Base-by-base conservation (phyloP, 768 basidiomycete genomes). In the Mycena amicta region DNA sequence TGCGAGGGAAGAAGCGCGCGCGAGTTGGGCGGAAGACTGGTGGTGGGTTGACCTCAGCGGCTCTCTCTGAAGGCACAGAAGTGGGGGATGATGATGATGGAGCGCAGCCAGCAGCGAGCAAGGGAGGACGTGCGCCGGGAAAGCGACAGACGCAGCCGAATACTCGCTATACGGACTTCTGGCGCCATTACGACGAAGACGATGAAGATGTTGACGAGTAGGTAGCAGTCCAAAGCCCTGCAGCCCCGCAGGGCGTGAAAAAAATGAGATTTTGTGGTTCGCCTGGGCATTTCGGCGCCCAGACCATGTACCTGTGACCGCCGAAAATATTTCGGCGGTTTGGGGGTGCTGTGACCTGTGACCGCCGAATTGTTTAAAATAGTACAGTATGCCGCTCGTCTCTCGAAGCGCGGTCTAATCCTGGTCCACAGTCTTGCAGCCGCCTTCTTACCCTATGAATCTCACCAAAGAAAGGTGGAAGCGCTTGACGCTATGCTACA, bases 351-450 rank as follows among this genome's bases (percentile, higher is more conserved):
- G 51, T 52, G 51, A 52, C 51, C 23, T 31, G 51, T 52, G 51
- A 52, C 51, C 29, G 51, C 51, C 25, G 51, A 52, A 52, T 29
- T 52, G 51, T 2, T 2, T 31, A 20, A 52, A 52, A 28, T 52
- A 29, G 2, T 52, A 52, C 51, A 52, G 51, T 52, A 52, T n/a
- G n/a, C n/a, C n/a, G n/a, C n/a, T n/a, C n/a, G n/a, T n/a, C n/a
- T n/a, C n/a, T n/a, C n/a, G n/a, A n/a, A n/a, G n/a, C n/a, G n/a
- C n/a, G n/a, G n/a, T n/a, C n/a, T n/a, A n/a, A n/a, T n/a, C n/a
- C n/a, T n/a, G n/a, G n/a, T n/a, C n/a, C n/a, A n/a, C n/a, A n/a
- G n/a, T n/a, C n/a, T n/a, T n/a, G n/a, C n/a, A n/a, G n/a, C n/a
- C n/a, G n/a, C n/a, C n/a, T n/a, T n/a, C n/a, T n/a, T n/a, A n/a